phyloP scores from a whole-genome alignment of 1,139 yeast species.

The Wickerhamomyces sp. region DNA sequence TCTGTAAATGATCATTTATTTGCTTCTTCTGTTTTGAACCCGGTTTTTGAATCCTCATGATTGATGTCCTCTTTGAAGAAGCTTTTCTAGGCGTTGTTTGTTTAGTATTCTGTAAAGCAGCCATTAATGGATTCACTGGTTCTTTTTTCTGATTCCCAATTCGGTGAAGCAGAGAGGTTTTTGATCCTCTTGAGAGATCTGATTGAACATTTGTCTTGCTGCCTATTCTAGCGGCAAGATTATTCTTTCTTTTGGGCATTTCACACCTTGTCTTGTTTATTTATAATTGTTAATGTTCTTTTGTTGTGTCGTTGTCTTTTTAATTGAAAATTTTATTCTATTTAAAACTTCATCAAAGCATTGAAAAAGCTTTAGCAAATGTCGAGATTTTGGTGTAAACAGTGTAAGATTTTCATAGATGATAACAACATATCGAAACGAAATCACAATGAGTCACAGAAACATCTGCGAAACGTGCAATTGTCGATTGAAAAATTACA shows the following conservation, averaged over 20 bases:
- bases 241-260: constrained; percentile 8
- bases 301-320: not conserved
- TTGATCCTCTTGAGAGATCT: not conserved
- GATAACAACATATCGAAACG: constrained; percentile 35
- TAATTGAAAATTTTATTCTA: not conserved
- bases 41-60: not conserved
- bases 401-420: constrained; percentile 39
- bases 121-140: constrained; percentile 8
- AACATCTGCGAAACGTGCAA: constrained; percentile 30
- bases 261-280: too few species aligned
- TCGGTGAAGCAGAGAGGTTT: constrained; percentile 6
- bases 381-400: constrained; percentile 41
- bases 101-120: constrained; percentile 5
- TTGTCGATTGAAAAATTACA: constrained; percentile 30
- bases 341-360: too few species aligned
- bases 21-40: not conserved
- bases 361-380: constrained; percentile 22
- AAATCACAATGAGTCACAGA: constrained; percentile 35
- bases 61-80: not conserved
- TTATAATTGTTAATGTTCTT: constrained; percentile 2
- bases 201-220: too few species aligned
- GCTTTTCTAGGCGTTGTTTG: not conserved
- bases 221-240: not conserved
- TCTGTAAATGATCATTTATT: too few species aligned
- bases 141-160: constrained; percentile 2